These are phyloP conservation scores for Monosporozyma yasuniensis DNA, from an alignment of 805 yeast genomes.

Conservation along the genomic window DNA sequence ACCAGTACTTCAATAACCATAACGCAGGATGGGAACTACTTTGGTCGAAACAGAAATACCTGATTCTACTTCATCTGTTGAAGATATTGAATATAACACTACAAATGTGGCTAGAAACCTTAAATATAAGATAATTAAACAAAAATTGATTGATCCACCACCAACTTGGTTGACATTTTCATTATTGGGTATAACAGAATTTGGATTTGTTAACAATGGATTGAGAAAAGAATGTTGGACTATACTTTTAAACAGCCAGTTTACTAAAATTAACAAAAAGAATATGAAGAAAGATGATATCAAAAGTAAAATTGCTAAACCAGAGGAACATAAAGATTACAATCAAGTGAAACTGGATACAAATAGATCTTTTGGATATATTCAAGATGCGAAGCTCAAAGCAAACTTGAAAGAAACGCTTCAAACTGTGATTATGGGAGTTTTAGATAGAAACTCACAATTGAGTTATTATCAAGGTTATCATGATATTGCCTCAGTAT, in stretches of 20 bases:
- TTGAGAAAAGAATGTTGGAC: slow-evolving; percentile 18
- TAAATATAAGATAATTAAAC: slow-evolving; percentile 8
- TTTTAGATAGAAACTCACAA: slow-evolving; percentile 52
- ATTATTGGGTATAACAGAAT: slow-evolving; percentile 16
- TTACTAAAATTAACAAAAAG: background rate
- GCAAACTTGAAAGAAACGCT: slow-evolving; percentile 17
- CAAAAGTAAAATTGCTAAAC: background rate
- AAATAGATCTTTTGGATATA: slow-evolving; percentile 50
- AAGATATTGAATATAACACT: background rate
- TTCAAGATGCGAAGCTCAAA: slow-evolving; percentile 16
- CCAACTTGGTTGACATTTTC: slow-evolving; percentile 5
- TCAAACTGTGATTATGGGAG: slow-evolving; percentile 36
- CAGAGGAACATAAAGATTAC: slow-evolving; percentile 51
- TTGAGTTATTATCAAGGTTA: slow-evolving; percentile 85
- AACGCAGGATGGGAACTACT: background rate
- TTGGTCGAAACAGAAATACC: background rate
- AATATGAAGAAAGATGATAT: background rate
- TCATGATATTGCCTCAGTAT: slow-evolving; percentile 74
- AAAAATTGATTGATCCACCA: background rate
- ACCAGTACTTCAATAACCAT: background rate
- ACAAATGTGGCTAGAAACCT: slow-evolving; percentile 12
- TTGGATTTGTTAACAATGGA: slow-evolving; percentile 20
- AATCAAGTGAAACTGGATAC: slow-evolving; percentile 75
- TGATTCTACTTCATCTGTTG: background rate
- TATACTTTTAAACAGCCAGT: slow-evolving; percentile 25